Base-by-base conservation (phyloP, 345 rosid species). In the Heritiera littoralis region DNA sequence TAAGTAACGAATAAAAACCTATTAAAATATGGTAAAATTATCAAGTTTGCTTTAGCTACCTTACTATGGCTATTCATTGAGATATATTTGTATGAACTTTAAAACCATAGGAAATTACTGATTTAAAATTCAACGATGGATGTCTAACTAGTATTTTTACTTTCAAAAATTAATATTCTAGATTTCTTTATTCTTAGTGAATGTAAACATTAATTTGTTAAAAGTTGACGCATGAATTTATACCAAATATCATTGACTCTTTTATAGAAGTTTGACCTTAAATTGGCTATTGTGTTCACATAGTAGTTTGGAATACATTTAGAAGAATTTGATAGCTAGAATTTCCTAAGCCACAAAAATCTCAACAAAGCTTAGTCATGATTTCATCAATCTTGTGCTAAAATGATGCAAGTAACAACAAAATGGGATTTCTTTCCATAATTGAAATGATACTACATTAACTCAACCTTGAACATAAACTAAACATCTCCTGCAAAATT, bases 341-440 rank as follows among this genome's bases (percentile, higher is more conserved):
- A 35, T 35, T 35, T 35, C 38, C 38, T 2, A 35, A 35, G 38
- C 3, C 38, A 35, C 38, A 35, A 35, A 35, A 35, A 35, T 35
- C 38, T 35, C 38, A 35, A 35, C 38, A 35, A 35, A 35, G 38
- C 38, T 35, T 35, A 35, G 38, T 35, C 38, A 35, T 35, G 38
- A 35, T 35, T 35, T 23, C 28, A 23, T 35, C 38, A 35, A 35
- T 35, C 38, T 35, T 35, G 38, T 3, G 38, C 38, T 3, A 23
- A 35, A 35, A 35, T 35, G 38, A 35, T 35, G 38, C 38, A 35
- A 35, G 38, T 35, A 35, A 35, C 38, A 40, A 55, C 76, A 38
- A 30, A 55, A 72, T 72, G 48, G 4, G 76, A 72, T 54, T 54
- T 10, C 46, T 18, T 54, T 30, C 48, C 76, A 54, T 54, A 72